Base-by-base conservation (phyloP, 2,329 filamentous ascomycete genomes). In the Exophiala xenobiotica region DNA sequence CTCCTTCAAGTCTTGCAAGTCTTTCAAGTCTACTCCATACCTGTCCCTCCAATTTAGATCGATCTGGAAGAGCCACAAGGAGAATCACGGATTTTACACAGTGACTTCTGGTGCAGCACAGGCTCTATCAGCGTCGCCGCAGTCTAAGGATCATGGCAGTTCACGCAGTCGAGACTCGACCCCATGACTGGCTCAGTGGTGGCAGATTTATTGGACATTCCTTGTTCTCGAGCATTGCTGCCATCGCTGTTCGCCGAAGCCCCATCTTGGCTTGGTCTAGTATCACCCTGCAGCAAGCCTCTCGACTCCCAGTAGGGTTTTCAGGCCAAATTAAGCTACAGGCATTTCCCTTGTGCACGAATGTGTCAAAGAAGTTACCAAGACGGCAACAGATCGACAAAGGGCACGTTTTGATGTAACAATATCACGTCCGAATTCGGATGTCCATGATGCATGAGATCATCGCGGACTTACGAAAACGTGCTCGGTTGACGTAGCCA, bases 271-370 rank as follows among this genome's bases (percentile, higher is more conserved):
- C 22, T 14, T 40, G 19, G 24, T 20, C 14, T 40, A 27, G 20
- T 40, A 27, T 42, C 19, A 27, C 6, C n/a, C 20, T n/a, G 31
- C 31, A 35, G n/a, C 11, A 12, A 35, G 2, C n/a, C 18, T 35
- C n/a, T 35, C 31, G 31, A 35, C n/a, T 35, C 31, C 11, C 31
- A n/a, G n/a, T n/a, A n/a, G n/a, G n/a, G n/a, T 44, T 35, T 31
- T 14, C 20, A 45, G 18, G 14, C 31, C 47, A 33, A 31, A 27
- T 35, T 39, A 46, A 47, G 43, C 35, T 26, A 45, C 51, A 53
- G 27, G 51, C 51, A 45, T 53, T 14, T 45, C 20, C 51, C 51
- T 41, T 49, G 51, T 37, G 43, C n/a, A 14, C 24, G 48, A 35
- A 31, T 27, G 16, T 40, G 44, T 44, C 39, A 45, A 23, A 22